Base-by-base conservation (phyloP, 495 filamentous ascomycete species). In the Terfezia boudieri region DNA sequence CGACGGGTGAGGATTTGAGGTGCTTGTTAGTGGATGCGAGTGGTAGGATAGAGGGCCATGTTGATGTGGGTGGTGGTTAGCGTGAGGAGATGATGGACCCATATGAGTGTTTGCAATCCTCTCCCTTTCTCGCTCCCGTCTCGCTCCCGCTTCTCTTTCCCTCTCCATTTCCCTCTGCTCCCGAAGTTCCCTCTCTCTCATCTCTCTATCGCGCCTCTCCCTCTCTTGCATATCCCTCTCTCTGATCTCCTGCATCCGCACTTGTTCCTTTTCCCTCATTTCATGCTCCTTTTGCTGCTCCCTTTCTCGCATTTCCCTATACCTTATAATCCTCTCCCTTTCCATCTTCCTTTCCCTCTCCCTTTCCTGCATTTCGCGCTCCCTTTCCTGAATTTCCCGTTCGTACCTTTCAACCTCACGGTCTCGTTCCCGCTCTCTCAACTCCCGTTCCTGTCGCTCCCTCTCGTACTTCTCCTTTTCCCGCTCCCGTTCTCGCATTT, bases 1-100 rank as follows among this genome's bases (percentile, higher is more conserved):
- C 14, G 41, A 46, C 14, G 41, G 41, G 17, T 46, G 41, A 20
- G 41, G 14, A 4, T 6, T 69, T 56, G 53, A 67, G 64, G 53
- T 72, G 67, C 59, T 72, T 74, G 63, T 72, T 75, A 62, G 71
- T 68, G 36, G 51, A 58, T 60, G 59, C 49, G 63, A 58, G 57
- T 60, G 50, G 56, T 60, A 54, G 14, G 59, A 55, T 52, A 56
- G 55, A 20, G 53, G 59, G 2, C 60, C 58, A 41, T 57, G 64
- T 57, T 73, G 74, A 55, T 72, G 64, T 35, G 55, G 67, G 57
- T 14, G 66, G 65, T 50, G 68, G 62, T 37, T 66, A 66, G 41
- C 69, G 66, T 9, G 61, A 66, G 55, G n/a, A 51, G 52, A 23
- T 58, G 52, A 53, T 50, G 59, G 61, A 26, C 37, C 51, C 49